Evolutionary conservation across 1,284 basidiomycete species (phyloP).

Genomic region (Hymenochaete sp.): DNA sequence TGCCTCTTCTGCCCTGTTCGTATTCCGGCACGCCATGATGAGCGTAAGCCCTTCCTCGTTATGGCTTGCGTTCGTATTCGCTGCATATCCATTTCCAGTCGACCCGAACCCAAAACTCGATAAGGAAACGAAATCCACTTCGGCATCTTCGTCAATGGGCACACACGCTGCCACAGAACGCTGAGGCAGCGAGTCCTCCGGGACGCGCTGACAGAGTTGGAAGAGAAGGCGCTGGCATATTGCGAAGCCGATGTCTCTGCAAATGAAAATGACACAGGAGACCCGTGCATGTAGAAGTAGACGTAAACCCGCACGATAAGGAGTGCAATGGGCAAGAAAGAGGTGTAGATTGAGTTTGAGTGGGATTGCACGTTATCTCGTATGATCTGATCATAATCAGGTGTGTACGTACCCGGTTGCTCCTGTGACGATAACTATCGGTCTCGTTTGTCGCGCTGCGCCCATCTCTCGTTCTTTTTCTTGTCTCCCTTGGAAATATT

Average conservation of each 20-base stretch:
- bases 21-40: slow-evolving; percentile 75
- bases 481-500: neutral
- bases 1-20: slow-evolving; percentile 56
- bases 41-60: slow-evolving; percentile 56
- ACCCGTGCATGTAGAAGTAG: neutral
- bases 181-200: slow-evolving; percentile 43
- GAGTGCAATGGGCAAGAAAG: no score
- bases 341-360: no score
- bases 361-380: no score
- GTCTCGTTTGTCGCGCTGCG: slow-evolving; percentile 24
- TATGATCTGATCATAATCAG: no score
- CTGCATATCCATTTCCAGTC: no score
- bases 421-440: slow-evolving; percentile 57
- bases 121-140: slow-evolving; percentile 8
- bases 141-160: neutral
- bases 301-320: no score
- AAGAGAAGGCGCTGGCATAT: slow-evolving; percentile 74
- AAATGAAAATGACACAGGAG: slow-evolving; percentile 1
- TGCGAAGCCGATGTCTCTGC: slow-evolving; percentile 78
- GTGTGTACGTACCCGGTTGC: slow-evolving; percentile 59
- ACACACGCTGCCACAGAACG: slow-evolving; percentile 20
- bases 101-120: no score
- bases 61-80: no score
- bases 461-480: neutral
- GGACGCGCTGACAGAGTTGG: slow-evolving; percentile 49